phyloP scores from a whole-genome alignment of 2,329 filamentous ascomycete species.

The Hypoxylon sp. region DNA sequence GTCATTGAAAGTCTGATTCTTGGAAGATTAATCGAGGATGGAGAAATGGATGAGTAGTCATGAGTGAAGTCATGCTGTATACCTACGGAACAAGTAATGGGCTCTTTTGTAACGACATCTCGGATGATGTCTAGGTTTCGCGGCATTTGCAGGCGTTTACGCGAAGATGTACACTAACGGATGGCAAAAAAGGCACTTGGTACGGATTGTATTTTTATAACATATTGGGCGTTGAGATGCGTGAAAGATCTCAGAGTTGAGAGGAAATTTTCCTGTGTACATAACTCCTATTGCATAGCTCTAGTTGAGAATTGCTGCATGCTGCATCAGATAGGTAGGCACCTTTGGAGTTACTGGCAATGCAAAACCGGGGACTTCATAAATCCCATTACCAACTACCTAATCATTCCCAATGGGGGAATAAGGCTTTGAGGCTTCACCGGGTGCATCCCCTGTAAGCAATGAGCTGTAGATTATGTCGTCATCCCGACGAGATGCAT shows the following conservation, averaged over 20 bases:
- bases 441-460: slow-evolving; percentile 3
- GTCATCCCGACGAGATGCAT: slow-evolving; percentile 27
- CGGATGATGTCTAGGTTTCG: slow-evolving; percentile 11
- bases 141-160: slow-evolving; percentile 31
- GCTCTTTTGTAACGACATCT: slow-evolving; percentile 14
- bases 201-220: too few relatives aligned
- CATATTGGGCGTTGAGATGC: too few relatives aligned
- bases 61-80: not conserved
- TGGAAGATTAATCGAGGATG: slow-evolving; percentile 76
- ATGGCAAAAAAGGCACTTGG: slow-evolving; percentile 7
- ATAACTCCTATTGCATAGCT: too few relatives aligned
- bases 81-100: slow-evolving; percentile 4
- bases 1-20: slow-evolving; percentile 93
- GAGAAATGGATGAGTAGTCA: slow-evolving; percentile 51
- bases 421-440: slow-evolving; percentile 23
- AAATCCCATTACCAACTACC: not conserved
- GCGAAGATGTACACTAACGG: too few relatives aligned
- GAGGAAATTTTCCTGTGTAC: too few relatives aligned
- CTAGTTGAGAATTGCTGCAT: too few relatives aligned
- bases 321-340: too few relatives aligned
- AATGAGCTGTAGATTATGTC: slow-evolving; percentile 17
- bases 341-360: too few relatives aligned
- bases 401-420: not conserved
- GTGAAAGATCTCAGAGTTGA: too few relatives aligned
- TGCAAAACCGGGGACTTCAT: slow-evolving; percentile 7